Evolutionary conservation across 352 stramenopile genomes (phyloP).

Genomic region (Elongisporangium undulatum): DNA sequence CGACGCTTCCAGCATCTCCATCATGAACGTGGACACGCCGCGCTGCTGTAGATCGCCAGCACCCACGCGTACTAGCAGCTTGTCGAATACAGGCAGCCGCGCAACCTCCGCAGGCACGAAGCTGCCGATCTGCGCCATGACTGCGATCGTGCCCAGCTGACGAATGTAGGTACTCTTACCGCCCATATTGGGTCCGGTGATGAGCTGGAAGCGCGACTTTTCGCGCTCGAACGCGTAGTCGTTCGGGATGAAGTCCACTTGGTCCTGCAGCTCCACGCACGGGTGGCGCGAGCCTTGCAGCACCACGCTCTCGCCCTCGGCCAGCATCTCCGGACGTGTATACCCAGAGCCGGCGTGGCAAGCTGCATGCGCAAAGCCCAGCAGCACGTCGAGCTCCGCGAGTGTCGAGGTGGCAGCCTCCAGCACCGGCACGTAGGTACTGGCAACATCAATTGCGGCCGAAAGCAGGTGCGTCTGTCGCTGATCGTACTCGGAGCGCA

Average conservation of each 20-base stretch:
- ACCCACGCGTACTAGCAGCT: conserved; percentile 95
- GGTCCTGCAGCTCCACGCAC: conserved; percentile 97
- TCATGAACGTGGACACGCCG: conserved; percentile 99
- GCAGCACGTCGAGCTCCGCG: conserved; percentile 93
- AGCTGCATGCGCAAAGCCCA: conserved; percentile 93
- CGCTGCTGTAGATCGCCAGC: conserved; percentile 96
- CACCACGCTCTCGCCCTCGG: conserved; percentile 56
- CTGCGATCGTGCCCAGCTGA: conserved; percentile 91
- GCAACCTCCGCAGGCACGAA: conserved; percentile 94
- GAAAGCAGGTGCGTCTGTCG: conserved; percentile 88
- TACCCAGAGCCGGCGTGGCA: conserved; percentile 88
- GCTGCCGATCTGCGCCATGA: conserved; percentile 96
- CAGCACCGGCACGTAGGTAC: conserved; percentile 95
- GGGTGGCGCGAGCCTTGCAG: conserved; percentile 92
- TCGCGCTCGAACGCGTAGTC: conserved; percentile 90
- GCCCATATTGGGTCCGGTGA: conserved; percentile 99
- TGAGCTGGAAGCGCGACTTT: conserved; percentile 89
- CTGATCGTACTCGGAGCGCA: conserved; percentile 90
- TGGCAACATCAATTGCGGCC: conserved; percentile 92
- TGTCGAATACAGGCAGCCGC: conserved; percentile 93
- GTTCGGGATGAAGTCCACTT: conserved; percentile 97
- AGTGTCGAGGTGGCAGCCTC: conserved; percentile 88
- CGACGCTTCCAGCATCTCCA: conserved; percentile 99
- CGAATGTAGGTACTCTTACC: conserved; percentile 99
- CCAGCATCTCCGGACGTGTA: conserved; percentile 53